Percentiles rank a stretch among this genome's conserved stretches.
phyloP scores from a whole-genome alignment of 352 stramenopile species.

The Pythium myriotylum region DNA sequence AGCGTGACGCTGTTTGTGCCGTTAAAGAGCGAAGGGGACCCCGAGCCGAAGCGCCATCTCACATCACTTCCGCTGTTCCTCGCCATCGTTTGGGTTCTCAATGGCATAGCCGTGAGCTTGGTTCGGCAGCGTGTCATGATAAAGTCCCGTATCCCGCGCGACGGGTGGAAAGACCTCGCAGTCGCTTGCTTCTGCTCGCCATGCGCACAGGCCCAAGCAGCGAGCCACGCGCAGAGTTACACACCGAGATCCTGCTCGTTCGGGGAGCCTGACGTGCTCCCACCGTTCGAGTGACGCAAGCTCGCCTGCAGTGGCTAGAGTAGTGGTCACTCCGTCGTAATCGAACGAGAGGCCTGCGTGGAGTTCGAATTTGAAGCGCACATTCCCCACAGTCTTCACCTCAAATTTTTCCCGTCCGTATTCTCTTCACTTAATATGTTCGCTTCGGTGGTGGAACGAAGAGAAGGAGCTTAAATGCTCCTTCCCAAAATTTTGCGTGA shows the following conservation, averaged over 20 bases:
- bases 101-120: background rate
- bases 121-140: slow-evolving; percentile 2
- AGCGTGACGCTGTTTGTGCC: background rate
- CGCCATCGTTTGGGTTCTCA: background rate
- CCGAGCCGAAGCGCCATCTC: slow-evolving; percentile 1
- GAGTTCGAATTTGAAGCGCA: too few relatives aligned
- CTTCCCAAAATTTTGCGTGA: too few relatives aligned
- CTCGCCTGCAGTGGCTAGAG: too few relatives aligned
- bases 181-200: slow-evolving; percentile 14
- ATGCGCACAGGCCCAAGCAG: slow-evolving; percentile 9
- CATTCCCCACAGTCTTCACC: too few relatives aligned
- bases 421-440: too few relatives aligned
- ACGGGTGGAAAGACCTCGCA: slow-evolving; percentile 5
- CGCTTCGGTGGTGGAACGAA: too few relatives aligned
- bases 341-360: too few relatives aligned
- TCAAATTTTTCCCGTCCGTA: too few relatives aligned
- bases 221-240: slow-evolving; percentile 13
- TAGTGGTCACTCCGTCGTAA: too few relatives aligned
- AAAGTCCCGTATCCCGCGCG: slow-evolving; percentile 13
- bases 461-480: too few relatives aligned
- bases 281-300: background rate
- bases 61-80: background rate
- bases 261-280: slow-evolving; percentile 5
- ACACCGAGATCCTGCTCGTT: slow-evolving; percentile 5
- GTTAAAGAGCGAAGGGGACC: background rate